Base-by-base conservation (phyloP, 768 basidiomycete species). In the Macrolepiota albuminosa region DNA sequence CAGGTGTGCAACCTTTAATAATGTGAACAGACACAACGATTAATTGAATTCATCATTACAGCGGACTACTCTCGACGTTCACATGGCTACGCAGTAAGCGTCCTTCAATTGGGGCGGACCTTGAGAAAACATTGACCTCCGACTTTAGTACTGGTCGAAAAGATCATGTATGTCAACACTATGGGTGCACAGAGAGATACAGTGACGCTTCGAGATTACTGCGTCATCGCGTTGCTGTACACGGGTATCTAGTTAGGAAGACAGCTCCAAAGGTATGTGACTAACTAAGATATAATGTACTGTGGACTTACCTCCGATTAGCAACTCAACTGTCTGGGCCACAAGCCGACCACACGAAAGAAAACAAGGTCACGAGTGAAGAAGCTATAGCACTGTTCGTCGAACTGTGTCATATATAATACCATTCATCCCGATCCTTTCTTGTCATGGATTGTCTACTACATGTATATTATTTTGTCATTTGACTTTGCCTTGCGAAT, bases 161-260 rank as follows among this genome's bases (percentile, higher is more conserved):
- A 24, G 59, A 59, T 43, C 64, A 61, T 40, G 40, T 43, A 13
- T 70, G 69, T 45, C 58, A 60, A 16, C 48, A 61, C 6, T 53
- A 36, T 14, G 56, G 55, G 18, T 70, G 69, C 42, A 52, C 64
- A 7, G 49, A 56, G 49, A 46, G 37, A 29, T 70, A 66, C 55
- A 70, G 66, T 40, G 69, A 70, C 36, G 67, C 69, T 53, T 63
- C 67, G 11, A 63, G 67, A 33, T 56, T 65, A 51, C 60, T 65
- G 37, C 61, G 66, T 42, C 69, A 70, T 52, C 58, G 64, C 13
- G 66, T 67, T 26, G 34, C 51, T 29, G 56, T 36, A 16, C 69
- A 70, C 39, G 61, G 56, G 4, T 68, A 70, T 36, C 36, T 61
- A 43, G 63, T 68, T 0, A 60, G 57, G 48, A 49, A 61, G 42